phyloP scores from a whole-genome alignment of 1,139 yeast genomes.

The Candida sojae region DNA sequence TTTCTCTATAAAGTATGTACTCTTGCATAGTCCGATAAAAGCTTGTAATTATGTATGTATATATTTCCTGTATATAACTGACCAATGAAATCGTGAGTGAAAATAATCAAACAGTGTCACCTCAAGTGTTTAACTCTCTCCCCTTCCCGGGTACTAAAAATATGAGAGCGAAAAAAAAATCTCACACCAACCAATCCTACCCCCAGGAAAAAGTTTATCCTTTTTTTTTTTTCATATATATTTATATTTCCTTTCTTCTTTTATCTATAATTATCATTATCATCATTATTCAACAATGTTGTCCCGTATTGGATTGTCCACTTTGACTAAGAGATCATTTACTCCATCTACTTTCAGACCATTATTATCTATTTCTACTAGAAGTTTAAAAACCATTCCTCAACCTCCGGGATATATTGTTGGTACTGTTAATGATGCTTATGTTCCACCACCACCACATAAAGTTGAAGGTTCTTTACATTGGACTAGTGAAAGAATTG shows the following conservation, averaged over 20 bases:
- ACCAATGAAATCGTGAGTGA: slow-evolving; percentile 3
- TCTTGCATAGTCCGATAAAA: background rate
- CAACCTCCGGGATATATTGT: slow-evolving; percentile 77
- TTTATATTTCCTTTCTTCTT: background rate
- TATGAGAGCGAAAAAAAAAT: background rate
- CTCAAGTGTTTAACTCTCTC: too few species aligned
- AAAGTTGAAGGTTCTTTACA: slow-evolving; percentile 67
- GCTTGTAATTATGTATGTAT: background rate
- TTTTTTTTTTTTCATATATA: background rate
- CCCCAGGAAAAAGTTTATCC: slow-evolving; percentile 1
- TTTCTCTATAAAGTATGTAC: background rate
- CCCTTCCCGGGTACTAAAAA: background rate
- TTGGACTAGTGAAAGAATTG: slow-evolving; percentile 69
- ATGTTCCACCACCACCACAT: slow-evolving; percentile 55
- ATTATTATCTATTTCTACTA: slow-evolving; percentile 13
- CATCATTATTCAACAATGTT: slow-evolving; percentile 21
- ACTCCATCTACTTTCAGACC: slow-evolving; percentile 7
- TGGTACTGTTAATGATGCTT: slow-evolving; percentile 79
- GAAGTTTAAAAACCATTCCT: slow-evolving; percentile 42
- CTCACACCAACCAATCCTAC: background rate
- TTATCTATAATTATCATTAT: background rate
- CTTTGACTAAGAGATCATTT: slow-evolving; percentile 4
- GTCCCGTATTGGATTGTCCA: slow-evolving; percentile 30
- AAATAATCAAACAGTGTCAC: slow-evolving; percentile 1
- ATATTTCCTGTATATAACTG: slow-evolving; percentile 4